Evolutionary conservation across 768 basidiomycete species (phyloP).

Genomic region (Hygrophorus pudorinus): DNA sequence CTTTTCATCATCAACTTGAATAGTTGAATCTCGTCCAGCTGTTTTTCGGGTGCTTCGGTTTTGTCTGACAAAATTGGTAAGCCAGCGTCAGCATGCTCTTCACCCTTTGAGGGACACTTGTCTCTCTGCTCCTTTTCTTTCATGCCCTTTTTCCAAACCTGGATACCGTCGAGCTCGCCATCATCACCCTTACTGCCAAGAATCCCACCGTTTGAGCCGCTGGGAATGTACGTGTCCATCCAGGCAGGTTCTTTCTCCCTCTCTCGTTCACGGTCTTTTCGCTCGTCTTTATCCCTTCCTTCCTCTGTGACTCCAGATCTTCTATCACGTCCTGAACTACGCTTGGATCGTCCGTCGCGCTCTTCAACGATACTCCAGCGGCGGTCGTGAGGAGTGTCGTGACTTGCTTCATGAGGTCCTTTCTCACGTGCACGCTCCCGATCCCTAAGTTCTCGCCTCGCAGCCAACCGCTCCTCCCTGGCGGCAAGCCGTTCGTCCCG

Average conservation of each 20-base stretch:
- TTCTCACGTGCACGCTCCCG: conserved; percentile 33
- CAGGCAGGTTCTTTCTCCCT: conserved; percentile 85
- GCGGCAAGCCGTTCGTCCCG: conserved; percentile 66
- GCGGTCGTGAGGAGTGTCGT: conserved; percentile 38
- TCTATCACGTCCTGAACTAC: conserved; percentile 47
- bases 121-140: conserved; percentile 65
- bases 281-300: conserved; percentile 35
- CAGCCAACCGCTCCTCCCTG: conserved; percentile 46
- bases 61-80: conserved; percentile 7
- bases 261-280: conserved; percentile 45
- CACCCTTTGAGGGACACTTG: conserved; percentile 19
- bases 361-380: conserved; percentile 60
- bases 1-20: conserved; percentile 80
- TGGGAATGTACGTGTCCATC: conserved; percentile 84
- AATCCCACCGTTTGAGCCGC: conserved; percentile 44
- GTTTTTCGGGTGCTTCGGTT: conserved; percentile 23
- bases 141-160: conserved; percentile 80
- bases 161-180: conserved; percentile 74
- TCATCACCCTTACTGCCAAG: conserved; percentile 49
- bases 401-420: conserved; percentile 28
- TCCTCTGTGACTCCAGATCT: conserved; percentile 32
- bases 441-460: conserved; percentile 41
- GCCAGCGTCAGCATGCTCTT: conserved; percentile 13
- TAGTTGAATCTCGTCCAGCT: conserved; percentile 73
- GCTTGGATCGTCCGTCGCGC: conserved; percentile 55